Percentiles rank a stretch among this genome's conserved stretches.
These are phyloP conservation scores for Salvia hispanica DNA, from an alignment of 257 asterid species.

Conservation along the genomic window DNA sequence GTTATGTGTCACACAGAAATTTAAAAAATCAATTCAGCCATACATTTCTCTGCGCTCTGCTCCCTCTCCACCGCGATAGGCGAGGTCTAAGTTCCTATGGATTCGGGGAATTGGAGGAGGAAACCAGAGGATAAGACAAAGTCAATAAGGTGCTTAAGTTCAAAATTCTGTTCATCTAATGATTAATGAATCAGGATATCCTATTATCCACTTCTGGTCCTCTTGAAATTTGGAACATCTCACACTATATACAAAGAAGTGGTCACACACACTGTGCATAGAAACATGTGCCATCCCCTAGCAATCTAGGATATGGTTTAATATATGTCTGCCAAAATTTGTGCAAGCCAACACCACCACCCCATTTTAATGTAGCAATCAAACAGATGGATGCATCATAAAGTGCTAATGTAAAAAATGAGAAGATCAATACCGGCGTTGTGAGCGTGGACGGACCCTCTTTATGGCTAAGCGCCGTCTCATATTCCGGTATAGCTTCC, in stretches of 20 bases:
- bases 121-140: neutral
- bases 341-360: constrained; percentile 18
- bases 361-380: constrained; percentile 23
- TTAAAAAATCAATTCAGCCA: neutral
- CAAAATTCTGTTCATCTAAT: neutral
- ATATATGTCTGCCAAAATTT: constrained; percentile 36
- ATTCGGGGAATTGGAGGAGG: neutral
- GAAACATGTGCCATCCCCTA: constrained; percentile 47
- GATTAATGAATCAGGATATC: neutral
- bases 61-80: neutral
- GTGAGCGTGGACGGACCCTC: constrained; percentile 35
- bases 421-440: constrained; percentile 47
- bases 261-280: constrained; percentile 25
- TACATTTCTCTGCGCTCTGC: neutral
- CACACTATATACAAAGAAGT: constrained; percentile 30
- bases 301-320: constrained; percentile 50
- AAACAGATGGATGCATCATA: constrained; percentile 10
- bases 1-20: neutral
- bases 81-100: neutral
- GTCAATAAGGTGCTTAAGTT: neutral
- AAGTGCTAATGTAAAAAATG: constrained; percentile 4
- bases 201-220: constrained; percentile 6
- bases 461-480: constrained; percentile 37
- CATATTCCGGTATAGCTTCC: constrained; percentile 69
- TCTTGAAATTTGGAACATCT: constrained; percentile 12